These are phyloP conservation scores for Prinsepia uniflora DNA, from an alignment of 306 rosid genomes.

Conservation along the genomic window DNA sequence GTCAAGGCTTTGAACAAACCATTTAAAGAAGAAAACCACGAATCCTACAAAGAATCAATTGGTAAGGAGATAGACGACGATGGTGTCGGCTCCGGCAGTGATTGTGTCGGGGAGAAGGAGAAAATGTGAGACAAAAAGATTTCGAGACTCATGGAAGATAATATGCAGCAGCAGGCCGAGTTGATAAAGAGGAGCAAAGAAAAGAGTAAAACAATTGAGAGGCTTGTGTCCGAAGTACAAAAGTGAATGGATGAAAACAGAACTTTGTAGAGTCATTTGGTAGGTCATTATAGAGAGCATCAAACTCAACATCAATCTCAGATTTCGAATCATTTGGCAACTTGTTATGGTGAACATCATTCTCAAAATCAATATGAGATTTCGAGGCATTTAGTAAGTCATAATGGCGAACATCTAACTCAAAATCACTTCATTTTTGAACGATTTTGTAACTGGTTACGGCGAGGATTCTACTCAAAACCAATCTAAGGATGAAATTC, in stretches of 20 bases:
- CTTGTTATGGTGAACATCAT: not conserved
- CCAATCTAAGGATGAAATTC: too few species aligned
- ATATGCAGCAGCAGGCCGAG: slow-evolving; percentile 26
- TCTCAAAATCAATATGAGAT: not conserved
- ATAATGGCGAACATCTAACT: too few species aligned
- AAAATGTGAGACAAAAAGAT: slow-evolving; percentile 21
- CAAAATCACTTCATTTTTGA: too few species aligned
- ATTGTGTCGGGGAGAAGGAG: not conserved
- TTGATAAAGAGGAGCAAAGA: slow-evolving; percentile 27
- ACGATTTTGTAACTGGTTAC: too few species aligned
- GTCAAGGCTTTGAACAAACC: not conserved
- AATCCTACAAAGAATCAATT: not conserved
- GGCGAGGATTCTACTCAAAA: not conserved
- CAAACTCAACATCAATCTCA: not conserved
- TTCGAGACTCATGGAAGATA: slow-evolving; percentile 19
- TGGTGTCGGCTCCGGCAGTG: not conserved
- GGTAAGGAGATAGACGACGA: not conserved
- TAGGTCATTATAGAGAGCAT: not conserved
- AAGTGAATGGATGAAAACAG: slow-evolving; percentile 21
- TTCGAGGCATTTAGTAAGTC: not conserved
- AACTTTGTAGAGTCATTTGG: slow-evolving; percentile 6
- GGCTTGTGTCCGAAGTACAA: slow-evolving; percentile 6
- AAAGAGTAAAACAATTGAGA: slow-evolving; percentile 24
- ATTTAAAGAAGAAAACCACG: not conserved
- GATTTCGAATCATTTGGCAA: not conserved